Evolutionary conservation across 768 basidiomycete genomes (phyloP).

Genomic region (Pulveroboletus ravenelii): DNA sequence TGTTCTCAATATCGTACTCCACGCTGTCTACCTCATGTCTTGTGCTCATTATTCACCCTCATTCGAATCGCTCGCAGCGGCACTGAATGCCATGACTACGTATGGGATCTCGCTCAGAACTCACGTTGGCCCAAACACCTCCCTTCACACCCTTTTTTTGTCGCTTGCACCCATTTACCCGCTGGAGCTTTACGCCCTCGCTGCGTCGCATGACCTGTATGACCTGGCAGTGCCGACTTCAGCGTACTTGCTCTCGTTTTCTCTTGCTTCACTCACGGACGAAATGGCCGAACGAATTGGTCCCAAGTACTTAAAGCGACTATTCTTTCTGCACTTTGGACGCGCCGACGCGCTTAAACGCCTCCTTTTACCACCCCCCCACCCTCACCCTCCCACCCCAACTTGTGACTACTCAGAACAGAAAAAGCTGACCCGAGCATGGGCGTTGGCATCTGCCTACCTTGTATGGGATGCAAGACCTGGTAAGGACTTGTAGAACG

Average conservation of each 20-base stretch:
- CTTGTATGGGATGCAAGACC: conserved; percentile 81
- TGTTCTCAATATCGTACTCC: conserved; percentile 68
- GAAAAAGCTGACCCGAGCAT: conserved; percentile 74
- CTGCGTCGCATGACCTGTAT: conserved; percentile 60
- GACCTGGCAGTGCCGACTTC: conserved; percentile 75
- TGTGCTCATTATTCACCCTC: conserved; percentile 72
- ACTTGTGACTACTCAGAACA: conserved; percentile 70
- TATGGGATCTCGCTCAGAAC: conserved; percentile 58
- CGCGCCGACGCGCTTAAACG: conserved; percentile 79
- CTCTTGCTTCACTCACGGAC: conserved; percentile 65
- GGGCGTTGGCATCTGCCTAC: conserved; percentile 79
- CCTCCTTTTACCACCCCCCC: conserved; percentile 68
- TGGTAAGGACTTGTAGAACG: conserved; percentile 40
- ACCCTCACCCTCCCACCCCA: conserved; percentile 66
- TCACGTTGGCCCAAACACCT: conserved; percentile 45
- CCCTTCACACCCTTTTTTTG: conserved; percentile 57
- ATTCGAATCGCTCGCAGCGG: conserved; percentile 50
- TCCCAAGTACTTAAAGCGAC: conserved; percentile 69
- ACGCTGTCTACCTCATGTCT: conserved; percentile 66
- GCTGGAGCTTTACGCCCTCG: conserved; percentile 67
- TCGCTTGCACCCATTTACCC: conserved; percentile 65
- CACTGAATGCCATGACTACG: conserved; percentile 50
- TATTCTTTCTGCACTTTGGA: conserved; percentile 82
- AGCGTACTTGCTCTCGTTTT: conserved; percentile 67
- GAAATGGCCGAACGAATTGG: conserved; percentile 67